Conservation (phyloP, 225 moss, liverwort and hornwort genomes). For the Polytrichum commune region DNA sequence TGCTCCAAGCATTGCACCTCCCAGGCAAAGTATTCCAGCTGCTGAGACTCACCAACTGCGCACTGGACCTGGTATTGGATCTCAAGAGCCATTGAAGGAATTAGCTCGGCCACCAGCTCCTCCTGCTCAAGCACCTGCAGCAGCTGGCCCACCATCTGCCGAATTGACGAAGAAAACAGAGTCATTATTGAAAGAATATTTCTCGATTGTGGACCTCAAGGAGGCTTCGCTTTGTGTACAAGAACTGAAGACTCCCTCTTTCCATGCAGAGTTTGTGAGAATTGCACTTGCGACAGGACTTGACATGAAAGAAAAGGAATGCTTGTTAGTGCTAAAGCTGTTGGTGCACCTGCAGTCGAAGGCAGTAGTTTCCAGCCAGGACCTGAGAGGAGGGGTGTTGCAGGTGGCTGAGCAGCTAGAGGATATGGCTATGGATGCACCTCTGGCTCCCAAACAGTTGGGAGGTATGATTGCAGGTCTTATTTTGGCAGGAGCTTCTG, state of each 20-base stretch:
- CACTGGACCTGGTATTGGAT: not conserved
- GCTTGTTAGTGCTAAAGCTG: conserved; percentile 53
- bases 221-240: conserved; percentile 60
- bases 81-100: conserved; percentile 10
- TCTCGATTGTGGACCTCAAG: conserved; percentile 47
- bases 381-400: conserved; percentile 48
- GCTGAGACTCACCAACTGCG: not conserved
- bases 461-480: conserved; percentile 52
- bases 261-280: conserved; percentile 50
- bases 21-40: conserved; percentile 12
- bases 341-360: conserved; percentile 44
- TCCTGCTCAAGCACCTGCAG: not conserved
- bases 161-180: conserved; percentile 43
- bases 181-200: conserved; percentile 56
- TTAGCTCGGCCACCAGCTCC: not conserved
- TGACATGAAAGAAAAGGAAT: conserved; percentile 55
- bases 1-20: conserved; percentile 16
- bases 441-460: conserved; percentile 54
- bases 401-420: conserved; percentile 49
- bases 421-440: conserved; percentile 60
- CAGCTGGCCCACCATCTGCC: conserved; percentile 18
- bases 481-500: conserved; percentile 31
- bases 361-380: conserved; percentile 40
- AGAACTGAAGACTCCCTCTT: conserved; percentile 44
- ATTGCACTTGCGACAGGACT: conserved; percentile 36